Evolutionary conservation across 441 rosid species (phyloP).

Genomic region (Croton laevigatus): DNA sequence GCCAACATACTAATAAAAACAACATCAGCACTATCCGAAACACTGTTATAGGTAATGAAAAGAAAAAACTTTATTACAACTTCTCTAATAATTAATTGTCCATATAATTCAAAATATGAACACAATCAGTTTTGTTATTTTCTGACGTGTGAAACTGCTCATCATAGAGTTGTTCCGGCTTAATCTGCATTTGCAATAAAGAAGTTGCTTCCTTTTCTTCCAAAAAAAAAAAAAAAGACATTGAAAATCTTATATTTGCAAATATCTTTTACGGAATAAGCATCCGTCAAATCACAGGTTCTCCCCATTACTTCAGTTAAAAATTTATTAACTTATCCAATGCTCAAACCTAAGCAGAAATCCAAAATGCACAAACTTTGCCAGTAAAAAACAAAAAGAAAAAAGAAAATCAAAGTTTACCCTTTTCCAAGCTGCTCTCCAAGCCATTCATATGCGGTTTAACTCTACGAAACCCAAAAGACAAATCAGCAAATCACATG

Average conservation of each 20-base stretch:
- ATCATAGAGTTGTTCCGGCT: too few relatives aligned
- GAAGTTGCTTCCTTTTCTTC: too few relatives aligned
- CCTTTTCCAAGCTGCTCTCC: slow-evolving; percentile 46
- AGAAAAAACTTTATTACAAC: neutral
- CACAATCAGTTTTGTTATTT: too few relatives aligned
- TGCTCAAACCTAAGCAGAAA: neutral
- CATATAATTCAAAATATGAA: neutral
- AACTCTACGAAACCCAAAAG: slow-evolving; percentile 12
- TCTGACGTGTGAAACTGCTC: too few relatives aligned
- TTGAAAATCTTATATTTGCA: too few relatives aligned
- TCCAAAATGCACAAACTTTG: neutral
- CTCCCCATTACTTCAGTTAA: neutral
- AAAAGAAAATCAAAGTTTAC: slow-evolving; percentile 26
- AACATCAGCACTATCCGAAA: neutral
- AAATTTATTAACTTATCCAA: neutral
- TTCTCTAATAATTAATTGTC: neutral
- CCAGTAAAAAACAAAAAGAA: neutral
- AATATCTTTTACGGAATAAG: too few relatives aligned
- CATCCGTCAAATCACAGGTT: neutral
- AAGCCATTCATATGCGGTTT: slow-evolving; percentile 53
- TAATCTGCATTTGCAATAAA: too few relatives aligned
- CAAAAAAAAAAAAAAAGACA: too few relatives aligned
- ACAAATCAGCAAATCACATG: too few relatives aligned
- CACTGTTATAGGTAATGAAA: neutral
- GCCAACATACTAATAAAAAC: neutral